These are phyloP conservation scores for Rhinocladiella mackenziei DNA, from an alignment of 2,329 filamentous ascomycete species.

Conservation along the genomic window DNA sequence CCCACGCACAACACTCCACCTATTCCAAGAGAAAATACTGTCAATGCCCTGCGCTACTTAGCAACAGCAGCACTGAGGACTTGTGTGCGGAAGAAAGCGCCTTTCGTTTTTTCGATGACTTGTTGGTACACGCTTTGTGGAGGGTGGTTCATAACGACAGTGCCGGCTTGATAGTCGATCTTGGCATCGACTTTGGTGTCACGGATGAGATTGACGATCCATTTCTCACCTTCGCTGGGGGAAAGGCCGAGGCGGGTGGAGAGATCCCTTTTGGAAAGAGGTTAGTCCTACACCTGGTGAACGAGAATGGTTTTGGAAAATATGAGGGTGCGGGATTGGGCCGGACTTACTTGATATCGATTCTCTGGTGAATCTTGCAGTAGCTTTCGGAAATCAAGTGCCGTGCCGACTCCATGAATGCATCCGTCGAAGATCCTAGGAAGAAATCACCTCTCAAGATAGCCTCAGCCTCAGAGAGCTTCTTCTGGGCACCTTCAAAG, in stretches of 20 bases:
- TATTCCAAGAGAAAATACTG: too few relatives aligned
- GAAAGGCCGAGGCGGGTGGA: conserved; percentile 86
- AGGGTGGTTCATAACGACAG: conserved; percentile 98
- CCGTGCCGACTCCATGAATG: conserved; percentile 88
- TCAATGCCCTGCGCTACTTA: conserved; percentile 40
- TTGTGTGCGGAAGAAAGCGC: conserved; percentile 96
- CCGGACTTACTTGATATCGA: conserved; percentile 83
- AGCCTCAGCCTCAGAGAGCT: conserved; percentile 80
- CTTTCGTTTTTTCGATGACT: conserved; percentile 98
- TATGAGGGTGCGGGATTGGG: background rate
- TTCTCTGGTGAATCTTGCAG: conserved; percentile 99
- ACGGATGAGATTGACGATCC: conserved; percentile 98
- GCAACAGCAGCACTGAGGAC: conserved; percentile 66
- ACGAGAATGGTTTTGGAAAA: conserved; percentile 4
- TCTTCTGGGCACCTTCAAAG: conserved; percentile 92
- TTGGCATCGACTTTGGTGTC: conserved; percentile 97
- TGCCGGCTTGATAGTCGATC: conserved; percentile 98
- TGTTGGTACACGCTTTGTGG: conserved; percentile 98
- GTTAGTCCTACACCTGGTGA: conserved; percentile 4
- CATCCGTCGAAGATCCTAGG: conserved; percentile 75
- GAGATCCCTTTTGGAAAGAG: conserved; percentile 59
- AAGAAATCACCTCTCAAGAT: conserved; percentile 95
- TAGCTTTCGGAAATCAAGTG: conserved; percentile 98
- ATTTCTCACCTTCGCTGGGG: conserved; percentile 97
- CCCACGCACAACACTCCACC: too few relatives aligned